Conservation (phyloP, 2,329 filamentous ascomycete species). For the Onygenales sp. region DNA sequence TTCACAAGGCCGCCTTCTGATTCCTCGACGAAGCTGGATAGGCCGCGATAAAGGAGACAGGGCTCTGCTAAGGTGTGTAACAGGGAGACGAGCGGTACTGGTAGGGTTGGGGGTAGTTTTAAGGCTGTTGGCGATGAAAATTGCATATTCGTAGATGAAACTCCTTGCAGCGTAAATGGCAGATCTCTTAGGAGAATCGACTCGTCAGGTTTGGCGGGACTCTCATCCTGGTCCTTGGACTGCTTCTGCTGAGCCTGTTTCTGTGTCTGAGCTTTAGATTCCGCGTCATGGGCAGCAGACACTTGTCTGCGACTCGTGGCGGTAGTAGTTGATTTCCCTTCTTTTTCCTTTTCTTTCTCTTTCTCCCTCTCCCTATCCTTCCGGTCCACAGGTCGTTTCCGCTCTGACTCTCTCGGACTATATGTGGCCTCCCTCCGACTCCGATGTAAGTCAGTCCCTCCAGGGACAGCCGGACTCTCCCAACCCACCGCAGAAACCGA, state of each 20-base stretch:
- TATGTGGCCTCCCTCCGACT: slow-evolving; percentile 11
- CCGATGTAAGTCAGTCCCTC: slow-evolving; percentile 1
- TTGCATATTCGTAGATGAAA: slow-evolving; percentile 75
- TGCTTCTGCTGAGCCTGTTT: slow-evolving; percentile 8
- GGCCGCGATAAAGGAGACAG: slow-evolving; percentile 75
- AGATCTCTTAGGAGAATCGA: slow-evolving; percentile 64
- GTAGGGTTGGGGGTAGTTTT: slow-evolving; percentile 67
- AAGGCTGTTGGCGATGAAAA: slow-evolving; percentile 63
- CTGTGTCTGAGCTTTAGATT: slow-evolving; percentile 9
- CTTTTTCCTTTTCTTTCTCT: slow-evolving; percentile 12
- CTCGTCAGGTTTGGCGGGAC: slow-evolving; percentile 33
- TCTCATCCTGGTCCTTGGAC: slow-evolving; percentile 6
- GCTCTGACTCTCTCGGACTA: background rate
- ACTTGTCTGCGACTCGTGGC: background rate
- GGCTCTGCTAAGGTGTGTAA: slow-evolving; percentile 87
- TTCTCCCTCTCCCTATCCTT: slow-evolving; percentile 7
- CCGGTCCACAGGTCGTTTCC: background rate
- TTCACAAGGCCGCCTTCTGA: slow-evolving; percentile 75
- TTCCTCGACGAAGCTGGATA: slow-evolving; percentile 73
- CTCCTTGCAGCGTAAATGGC: slow-evolving; percentile 84
- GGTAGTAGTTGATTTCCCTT: slow-evolving; percentile 6
- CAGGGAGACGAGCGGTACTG: slow-evolving; percentile 74
- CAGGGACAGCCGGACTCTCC: slow-evolving; percentile 17
- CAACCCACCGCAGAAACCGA: slow-evolving; percentile 29
- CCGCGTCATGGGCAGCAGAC: background rate